Percentiles rank a stretch among this genome's conserved stretches.
Evolutionary conservation across 176 grass and related monocot species (phyloP).

Genomic region (Carex cristatella): DNA sequence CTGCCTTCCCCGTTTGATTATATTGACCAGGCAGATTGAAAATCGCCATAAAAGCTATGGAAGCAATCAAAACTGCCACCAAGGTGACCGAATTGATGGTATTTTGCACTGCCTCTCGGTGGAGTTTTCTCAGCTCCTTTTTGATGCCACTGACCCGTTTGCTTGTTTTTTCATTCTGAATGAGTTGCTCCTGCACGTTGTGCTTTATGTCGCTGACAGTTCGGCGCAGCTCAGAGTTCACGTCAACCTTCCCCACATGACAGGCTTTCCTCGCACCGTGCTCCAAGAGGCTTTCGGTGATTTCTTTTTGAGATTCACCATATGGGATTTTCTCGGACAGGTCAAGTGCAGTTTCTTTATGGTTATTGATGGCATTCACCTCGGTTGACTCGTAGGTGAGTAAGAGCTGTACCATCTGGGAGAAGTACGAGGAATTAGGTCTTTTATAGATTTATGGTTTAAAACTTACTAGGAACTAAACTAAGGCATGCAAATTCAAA

Average conservation of each 20-base stretch:
- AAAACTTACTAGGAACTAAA: not conserved
- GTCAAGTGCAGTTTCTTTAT: slow-evolving; percentile 96
- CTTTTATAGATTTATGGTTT: not conserved
- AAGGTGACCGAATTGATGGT: slow-evolving; percentile 92
- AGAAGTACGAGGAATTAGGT: not conserved
- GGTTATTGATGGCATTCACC: slow-evolving; percentile 77
- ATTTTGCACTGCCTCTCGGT: slow-evolving; percentile 92
- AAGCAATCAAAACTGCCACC: slow-evolving; percentile 89
- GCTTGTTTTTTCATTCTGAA: slow-evolving; percentile 86
- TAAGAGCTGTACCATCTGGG: slow-evolving; percentile 89
- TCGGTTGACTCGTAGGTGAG: slow-evolving; percentile 63
- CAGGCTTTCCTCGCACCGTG: slow-evolving; percentile 84
- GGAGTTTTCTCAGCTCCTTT: slow-evolving; percentile 85
- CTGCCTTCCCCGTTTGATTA: slow-evolving; percentile 19
- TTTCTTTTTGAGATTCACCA: slow-evolving; percentile 83
- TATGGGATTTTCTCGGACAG: slow-evolving; percentile 90
- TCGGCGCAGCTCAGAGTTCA: slow-evolving; percentile 74
- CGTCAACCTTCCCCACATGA: slow-evolving; percentile 72
- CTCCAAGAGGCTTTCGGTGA: slow-evolving; percentile 67
- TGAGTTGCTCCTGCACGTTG: slow-evolving; percentile 80
- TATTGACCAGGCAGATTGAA: slow-evolving; percentile 97
- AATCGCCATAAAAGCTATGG: slow-evolving; percentile 90
- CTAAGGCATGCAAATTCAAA: not conserved
- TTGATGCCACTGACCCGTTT: slow-evolving; percentile 83
- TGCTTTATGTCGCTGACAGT: slow-evolving; percentile 99